phyloP scores from a whole-genome alignment of 148 eudicot species.

The Silene uniflora region DNA sequence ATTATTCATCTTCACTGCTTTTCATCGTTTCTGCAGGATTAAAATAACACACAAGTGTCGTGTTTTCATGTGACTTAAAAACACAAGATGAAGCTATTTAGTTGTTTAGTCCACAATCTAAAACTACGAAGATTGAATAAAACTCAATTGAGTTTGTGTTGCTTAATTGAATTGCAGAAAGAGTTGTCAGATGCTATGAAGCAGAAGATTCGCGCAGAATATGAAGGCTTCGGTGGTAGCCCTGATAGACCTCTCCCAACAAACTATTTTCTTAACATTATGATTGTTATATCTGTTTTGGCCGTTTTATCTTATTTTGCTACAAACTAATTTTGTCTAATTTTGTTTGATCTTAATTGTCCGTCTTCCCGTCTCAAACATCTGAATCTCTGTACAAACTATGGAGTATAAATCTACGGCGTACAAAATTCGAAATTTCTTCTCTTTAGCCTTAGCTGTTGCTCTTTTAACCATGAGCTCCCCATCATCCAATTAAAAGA shows the following conservation, averaged over 20 bases:
- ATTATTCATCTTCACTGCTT: slow-evolving; percentile 20
- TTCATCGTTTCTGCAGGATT: slow-evolving; percentile 78
- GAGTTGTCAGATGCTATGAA: slow-evolving; percentile 83
- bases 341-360: background rate
- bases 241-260: slow-evolving; percentile 89
- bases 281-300: slow-evolving; percentile 73
- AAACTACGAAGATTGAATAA: slow-evolving; percentile 51
- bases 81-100: slow-evolving; percentile 59
- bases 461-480: background rate
- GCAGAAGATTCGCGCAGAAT: slow-evolving; percentile 86
- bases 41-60: slow-evolving; percentile 39
- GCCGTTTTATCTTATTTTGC: slow-evolving; percentile 71
- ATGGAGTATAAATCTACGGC: background rate
- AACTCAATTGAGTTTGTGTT: slow-evolving; percentile 41
- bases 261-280: slow-evolving; percentile 91
- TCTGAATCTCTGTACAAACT: background rate
- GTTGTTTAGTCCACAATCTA: slow-evolving; percentile 32
- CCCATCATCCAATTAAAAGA: background rate
- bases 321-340: slow-evolving; percentile 36
- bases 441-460: background rate
- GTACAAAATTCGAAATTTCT: background rate
- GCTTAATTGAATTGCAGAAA: slow-evolving; percentile 72
- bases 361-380: background rate
- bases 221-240: slow-evolving; percentile 82
- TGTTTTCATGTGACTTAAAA: slow-evolving; percentile 44